Percentiles rank a stretch among this genome's conserved stretches.
These are phyloP conservation scores for Podaxis sp. DNA, from an alignment of 768 basidiomycete genomes.

Conservation along the genomic window DNA sequence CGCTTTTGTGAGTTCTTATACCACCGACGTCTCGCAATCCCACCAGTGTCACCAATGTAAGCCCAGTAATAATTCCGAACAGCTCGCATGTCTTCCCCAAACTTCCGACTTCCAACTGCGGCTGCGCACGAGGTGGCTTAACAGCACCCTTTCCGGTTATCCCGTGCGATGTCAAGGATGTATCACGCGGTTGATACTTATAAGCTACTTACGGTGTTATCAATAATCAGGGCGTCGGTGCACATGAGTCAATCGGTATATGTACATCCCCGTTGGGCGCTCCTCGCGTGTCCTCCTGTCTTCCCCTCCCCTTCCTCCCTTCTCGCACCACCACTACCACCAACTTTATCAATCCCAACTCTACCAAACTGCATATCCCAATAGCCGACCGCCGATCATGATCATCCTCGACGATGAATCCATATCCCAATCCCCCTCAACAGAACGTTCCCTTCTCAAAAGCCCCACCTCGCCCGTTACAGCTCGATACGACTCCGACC, in stretches of 20 bases:
- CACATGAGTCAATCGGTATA: background rate
- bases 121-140: background rate
- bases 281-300: background rate
- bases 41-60: background rate
- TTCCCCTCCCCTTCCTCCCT: no score
- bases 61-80: no score
- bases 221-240: background rate
- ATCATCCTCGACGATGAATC: constrained; percentile 15
- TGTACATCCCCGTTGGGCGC: background rate
- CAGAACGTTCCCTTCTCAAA: constrained; percentile 25
- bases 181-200: background rate
- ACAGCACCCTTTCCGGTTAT: background rate
- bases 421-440: background rate
- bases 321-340: background rate
- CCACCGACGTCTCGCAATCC: background rate
- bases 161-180: background rate
- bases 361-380: background rate
- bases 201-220: background rate
- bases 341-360: background rate
- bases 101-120: background rate
- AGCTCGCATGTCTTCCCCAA: no score
- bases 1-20: background rate
- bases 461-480: constrained; percentile 5
- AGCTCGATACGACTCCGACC: background rate
- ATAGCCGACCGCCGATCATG: constrained; percentile 1